Evolutionary conservation across 2,329 filamentous ascomycete species (phyloP), one percentile per base, ranked within the genome.

Genomic region (Didymellaceae sp.): DNA sequence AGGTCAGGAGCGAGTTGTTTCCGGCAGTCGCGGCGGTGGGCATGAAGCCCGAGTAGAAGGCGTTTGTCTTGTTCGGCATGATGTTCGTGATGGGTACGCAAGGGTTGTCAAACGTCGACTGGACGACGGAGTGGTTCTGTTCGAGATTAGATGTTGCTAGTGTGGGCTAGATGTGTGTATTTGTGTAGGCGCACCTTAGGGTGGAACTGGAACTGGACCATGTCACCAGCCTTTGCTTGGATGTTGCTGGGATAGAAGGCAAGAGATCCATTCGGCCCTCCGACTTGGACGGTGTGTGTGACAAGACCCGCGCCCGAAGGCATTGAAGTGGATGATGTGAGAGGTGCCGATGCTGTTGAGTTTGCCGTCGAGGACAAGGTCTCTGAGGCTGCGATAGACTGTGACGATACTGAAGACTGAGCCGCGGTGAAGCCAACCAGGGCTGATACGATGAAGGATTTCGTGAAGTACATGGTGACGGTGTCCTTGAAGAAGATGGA

Each of bases 111-210:
- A 92, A 93, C 63, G 80, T 85, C 37, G 89, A 90, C 77, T 91
- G 88, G 13, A 86, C 88, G 50, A 91, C 84, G 41, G 88, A 91
- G 81, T 93, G 89, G 78, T 92, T 92, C 56, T 74, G 44, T 20
- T 20, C 4, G 22, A 20, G 14, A 26, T 62, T 33, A 68, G 59
- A 26, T 3, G 5, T 13, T 24, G 24, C 13, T 28, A 21, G 21
- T 8, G 9, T 13, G 9, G 8, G 22, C 10, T 25, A 25, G 22
- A 10, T 6, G n/a, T 4, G n/a, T 20, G 31, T 14, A 10, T 8
- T 24, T 18, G 13, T 37, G 26, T 9, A 8, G 14, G 54, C 45
- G 17, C 66, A 78, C 75, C 68, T 75, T 73, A 3, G 77, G 73
- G 47, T 76, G 75, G 66, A 82, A 83, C 58, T 81, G 78, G 68